phyloP scores from a whole-genome alignment of 2,329 filamentous ascomycete species.

The Simplicillium sp. region DNA sequence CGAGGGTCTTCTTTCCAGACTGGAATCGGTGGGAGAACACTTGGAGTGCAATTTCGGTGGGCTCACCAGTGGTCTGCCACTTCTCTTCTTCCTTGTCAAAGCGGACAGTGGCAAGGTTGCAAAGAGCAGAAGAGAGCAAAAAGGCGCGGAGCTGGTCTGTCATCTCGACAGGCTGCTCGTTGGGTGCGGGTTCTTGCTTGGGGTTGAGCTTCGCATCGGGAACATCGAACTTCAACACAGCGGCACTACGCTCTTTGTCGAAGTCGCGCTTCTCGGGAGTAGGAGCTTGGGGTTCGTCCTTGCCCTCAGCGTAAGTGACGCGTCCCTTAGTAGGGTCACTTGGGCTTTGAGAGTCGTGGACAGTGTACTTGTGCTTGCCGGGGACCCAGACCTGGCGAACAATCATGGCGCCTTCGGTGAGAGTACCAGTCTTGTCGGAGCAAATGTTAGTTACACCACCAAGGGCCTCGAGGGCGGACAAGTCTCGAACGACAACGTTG shows the following conservation, averaged over 20 bases:
- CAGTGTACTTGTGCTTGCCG: slow-evolving; percentile 43
- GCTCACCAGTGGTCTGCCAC: slow-evolving; percentile 62
- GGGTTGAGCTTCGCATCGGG: slow-evolving; percentile 44
- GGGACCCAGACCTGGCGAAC: slow-evolving; percentile 59
- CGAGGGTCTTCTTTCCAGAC: slow-evolving; percentile 43
- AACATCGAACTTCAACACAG: slow-evolving; percentile 52
- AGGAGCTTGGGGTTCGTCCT: slow-evolving; percentile 20
- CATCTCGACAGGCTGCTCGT: slow-evolving; percentile 26
- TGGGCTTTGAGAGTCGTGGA: slow-evolving; percentile 52
- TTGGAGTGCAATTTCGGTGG: slow-evolving; percentile 68
- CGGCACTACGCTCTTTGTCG: slow-evolving; percentile 49
- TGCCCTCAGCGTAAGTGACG: slow-evolving; percentile 34
- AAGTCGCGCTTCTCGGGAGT: slow-evolving; percentile 41
- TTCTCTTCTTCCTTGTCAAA: slow-evolving; percentile 41
- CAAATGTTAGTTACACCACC: slow-evolving; percentile 66
- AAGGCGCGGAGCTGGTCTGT: slow-evolving; percentile 41
- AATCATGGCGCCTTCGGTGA: slow-evolving; percentile 62
- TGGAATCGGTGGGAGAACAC: slow-evolving; percentile 64
- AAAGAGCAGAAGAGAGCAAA: slow-evolving; percentile 49
- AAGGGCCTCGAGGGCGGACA: slow-evolving; percentile 59
- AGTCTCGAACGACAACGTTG: slow-evolving; percentile 55
- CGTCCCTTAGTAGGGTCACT: slow-evolving; percentile 50
- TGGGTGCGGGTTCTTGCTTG: slow-evolving; percentile 22
- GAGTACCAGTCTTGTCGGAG: slow-evolving; percentile 64
- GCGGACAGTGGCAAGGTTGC: slow-evolving; percentile 54